Base-by-base conservation (phyloP, 371 early-diverging fungal species). In the Rhizopus delemar region DNA sequence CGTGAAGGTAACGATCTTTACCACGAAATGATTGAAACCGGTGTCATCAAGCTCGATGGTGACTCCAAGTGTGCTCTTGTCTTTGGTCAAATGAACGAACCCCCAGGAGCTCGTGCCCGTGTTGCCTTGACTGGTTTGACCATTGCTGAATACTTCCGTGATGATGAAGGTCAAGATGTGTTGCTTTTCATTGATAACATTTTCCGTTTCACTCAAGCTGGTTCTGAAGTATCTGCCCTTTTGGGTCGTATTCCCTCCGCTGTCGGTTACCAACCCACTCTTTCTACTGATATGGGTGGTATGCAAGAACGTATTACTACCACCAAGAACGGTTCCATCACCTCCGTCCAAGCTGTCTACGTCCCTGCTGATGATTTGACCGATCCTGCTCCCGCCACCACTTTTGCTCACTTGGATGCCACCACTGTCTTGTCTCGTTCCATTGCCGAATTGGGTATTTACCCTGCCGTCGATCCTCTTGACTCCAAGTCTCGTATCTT, bases 221-320 rank as follows among this genome's bases (percentile, higher is more conserved):
- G 92, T 89, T 92, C 92, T 67, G 90, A 93, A 77, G 93, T 93
- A 80, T 96, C 98, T 77, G 96, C 98, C 62, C 83, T 97, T 77
- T 86, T 97, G 70, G 96, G 96, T 78, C 96, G 98, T 93, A 97
- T 97, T 76, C 96, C 98, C 68, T 96, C 96, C 58, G 98, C 98
- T 84, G 98, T 97, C 86, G 97, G 97, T 86, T 97, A 97, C 88
- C 98, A 97, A 82, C 97, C 97, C 75, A 97, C 97, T 60, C 87
- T 94, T 62, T 90, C 93, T 77, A 93, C 93, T 46, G 93, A 93
- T 77, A 94, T 94, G 94, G 98, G 96, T 90, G 84, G 84, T 73
- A 96, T 97, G 96, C 96, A 97, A 84, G 97, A 97, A 81, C 92
- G 97, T 88, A 97, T 97, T 81, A 97, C 97, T 75, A 95, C 97